These are phyloP conservation scores for Tilletia walkeri DNA, from an alignment of 1,284 basidiomycete species.

Conservation along the genomic window DNA sequence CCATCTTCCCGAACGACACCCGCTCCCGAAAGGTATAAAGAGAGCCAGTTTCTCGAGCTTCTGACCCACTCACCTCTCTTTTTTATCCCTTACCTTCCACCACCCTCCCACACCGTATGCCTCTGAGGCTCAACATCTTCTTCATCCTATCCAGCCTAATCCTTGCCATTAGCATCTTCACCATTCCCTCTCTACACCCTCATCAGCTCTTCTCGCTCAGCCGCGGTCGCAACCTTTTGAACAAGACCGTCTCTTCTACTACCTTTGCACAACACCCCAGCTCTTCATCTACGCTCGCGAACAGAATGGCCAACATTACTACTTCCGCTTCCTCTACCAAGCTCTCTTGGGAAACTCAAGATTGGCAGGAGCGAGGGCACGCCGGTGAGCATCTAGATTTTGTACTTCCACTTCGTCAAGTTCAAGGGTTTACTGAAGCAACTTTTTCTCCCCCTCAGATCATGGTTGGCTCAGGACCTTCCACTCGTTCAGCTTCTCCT, in stretches of 20 bases:
- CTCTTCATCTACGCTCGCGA: no score
- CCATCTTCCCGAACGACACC: no score
- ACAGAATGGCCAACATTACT: no score
- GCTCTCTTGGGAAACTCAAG: neutral
- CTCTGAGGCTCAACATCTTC: neutral
- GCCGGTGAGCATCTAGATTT: neutral
- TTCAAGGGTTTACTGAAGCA: slow-evolving; percentile 65
- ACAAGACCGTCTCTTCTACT: neutral
- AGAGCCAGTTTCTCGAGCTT: no score
- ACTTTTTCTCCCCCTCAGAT: slow-evolving; percentile 61
- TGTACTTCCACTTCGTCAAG: neutral
- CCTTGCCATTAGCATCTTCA: neutral
- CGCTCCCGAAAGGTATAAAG: no score
- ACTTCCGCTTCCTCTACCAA: neutral
- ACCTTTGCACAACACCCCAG: no score
- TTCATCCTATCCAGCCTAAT: neutral
- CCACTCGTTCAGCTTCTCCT: slow-evolving; percentile 67
- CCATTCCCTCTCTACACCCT: slow-evolving; percentile 2
- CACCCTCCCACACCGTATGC: neutral
- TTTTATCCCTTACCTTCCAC: no score
- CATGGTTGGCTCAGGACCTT: slow-evolving; percentile 76
- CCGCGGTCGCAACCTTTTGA: slow-evolving; percentile 13
- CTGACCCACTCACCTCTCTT: no score
- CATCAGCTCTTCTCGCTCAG: slow-evolving; percentile 12
- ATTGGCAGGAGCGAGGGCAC: slow-evolving; percentile 7